Conservation (phyloP, 768 basidiomycete species). For the Podaxis rugospora region DNA sequence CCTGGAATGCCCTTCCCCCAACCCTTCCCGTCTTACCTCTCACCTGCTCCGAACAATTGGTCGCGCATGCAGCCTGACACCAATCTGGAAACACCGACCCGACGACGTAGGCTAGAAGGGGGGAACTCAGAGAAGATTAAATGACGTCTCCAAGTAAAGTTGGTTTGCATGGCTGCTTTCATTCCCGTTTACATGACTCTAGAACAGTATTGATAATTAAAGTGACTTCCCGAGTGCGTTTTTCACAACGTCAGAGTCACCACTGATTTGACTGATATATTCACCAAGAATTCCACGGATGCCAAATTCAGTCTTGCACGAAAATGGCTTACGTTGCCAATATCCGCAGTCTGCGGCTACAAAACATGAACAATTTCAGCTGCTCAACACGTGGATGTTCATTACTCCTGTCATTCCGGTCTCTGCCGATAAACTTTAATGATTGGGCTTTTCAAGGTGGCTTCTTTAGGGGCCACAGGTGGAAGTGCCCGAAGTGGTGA, state of each 20-base stretch:
- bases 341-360: constrained; percentile 1
- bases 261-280: not conserved
- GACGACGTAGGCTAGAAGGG: constrained; percentile 53
- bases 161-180: not conserved
- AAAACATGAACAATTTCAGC: not conserved
- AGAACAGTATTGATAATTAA: constrained; percentile 7
- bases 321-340: not conserved
- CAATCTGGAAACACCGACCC: constrained; percentile 40
- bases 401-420: constrained; percentile 5
- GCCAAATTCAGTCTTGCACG: not conserved
- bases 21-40: constrained; percentile 42
- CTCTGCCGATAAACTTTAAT: constrained; percentile 8
- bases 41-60: constrained; percentile 47
- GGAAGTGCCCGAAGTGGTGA: not conserved
- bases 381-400: constrained; percentile 3
- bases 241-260: not conserved
- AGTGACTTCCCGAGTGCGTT: not conserved
- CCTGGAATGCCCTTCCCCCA: constrained; percentile 39
- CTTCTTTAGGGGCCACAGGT: constrained; percentile 3
- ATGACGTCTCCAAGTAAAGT: constrained; percentile 24
- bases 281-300: not conserved
- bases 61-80: constrained; percentile 35
- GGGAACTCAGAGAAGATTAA: constrained; percentile 53
- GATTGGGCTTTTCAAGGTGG: not conserved
- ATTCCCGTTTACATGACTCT: constrained; percentile 1